Percentiles rank a stretch among this genome's conserved stretches.
These are phyloP conservation scores for Blastocystis sp. DNA, from an alignment of 352 stramenopile species.

Conservation along the genomic window DNA sequence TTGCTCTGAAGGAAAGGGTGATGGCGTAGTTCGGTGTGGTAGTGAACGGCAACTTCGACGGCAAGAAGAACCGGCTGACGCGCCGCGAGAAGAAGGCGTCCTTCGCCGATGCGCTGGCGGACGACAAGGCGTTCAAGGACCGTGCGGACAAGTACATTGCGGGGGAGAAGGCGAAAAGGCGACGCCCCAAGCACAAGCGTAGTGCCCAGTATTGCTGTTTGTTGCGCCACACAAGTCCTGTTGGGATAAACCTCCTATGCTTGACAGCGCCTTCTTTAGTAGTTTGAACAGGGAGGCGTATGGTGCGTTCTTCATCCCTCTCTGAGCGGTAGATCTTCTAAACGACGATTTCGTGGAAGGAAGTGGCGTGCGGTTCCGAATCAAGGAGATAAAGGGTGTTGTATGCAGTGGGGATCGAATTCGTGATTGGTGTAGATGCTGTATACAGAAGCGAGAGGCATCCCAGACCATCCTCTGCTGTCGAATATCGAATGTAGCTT, in stretches of 20 bases:
- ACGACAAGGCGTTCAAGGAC: neutral
- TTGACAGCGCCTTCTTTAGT: neutral
- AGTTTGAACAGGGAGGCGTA: neutral
- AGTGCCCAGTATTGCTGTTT: slow-evolving; percentile 7
- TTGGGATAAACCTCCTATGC: neutral
- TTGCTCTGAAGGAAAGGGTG: too few relatives aligned
- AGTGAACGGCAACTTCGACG: neutral
- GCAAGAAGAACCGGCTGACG: slow-evolving; percentile 8
- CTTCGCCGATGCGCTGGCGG: slow-evolving; percentile 7
- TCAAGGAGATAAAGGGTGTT: neutral
- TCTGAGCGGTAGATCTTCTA: neutral
- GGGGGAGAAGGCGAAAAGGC: slow-evolving; percentile 13
- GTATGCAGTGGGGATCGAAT: neutral
- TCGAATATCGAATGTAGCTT: neutral
- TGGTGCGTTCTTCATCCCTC: neutral
- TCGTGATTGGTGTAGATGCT: slow-evolving; percentile 14
- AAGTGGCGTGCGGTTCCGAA: neutral
- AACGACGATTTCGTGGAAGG: neutral
- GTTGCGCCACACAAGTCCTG: neutral
- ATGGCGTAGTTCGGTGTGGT: slow-evolving; percentile 26
- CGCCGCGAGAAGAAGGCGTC: slow-evolving; percentile 34
- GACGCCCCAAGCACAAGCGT: neutral
- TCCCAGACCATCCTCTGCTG: neutral
- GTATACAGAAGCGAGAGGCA: neutral
- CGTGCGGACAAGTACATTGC: slow-evolving; percentile 14